Evolutionary conservation across 208 protist genomes (phyloP), one percentile per base, ranked within the genome.

Genomic region (Wallacemonas sp.): DNA sequence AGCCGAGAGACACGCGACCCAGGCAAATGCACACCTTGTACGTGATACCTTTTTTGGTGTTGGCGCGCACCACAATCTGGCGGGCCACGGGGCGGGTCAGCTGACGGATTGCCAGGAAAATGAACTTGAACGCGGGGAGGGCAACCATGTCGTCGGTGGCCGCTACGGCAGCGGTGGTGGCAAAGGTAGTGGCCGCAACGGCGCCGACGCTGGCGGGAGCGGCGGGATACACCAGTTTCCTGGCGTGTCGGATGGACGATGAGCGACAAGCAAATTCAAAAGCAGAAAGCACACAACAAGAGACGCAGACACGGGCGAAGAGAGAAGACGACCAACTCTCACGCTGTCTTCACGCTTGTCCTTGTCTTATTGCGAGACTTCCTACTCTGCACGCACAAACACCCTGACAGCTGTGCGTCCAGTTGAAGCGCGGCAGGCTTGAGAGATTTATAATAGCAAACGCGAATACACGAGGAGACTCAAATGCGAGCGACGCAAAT

Each of bases 21-120:
- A 95, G 81, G 4, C 63, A 73, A 65, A 95, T 81, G 72, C 90
- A 95, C 32, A 91, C 54, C 16, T 72, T 61, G 41, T 84, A 84
- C 33, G 84, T 95, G 22, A 89, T 3, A 3, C 72, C 81, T 11
- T 59, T 73, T 70, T 84, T 77, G 14, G 45, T 73, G 29, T 83
- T 91, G 12, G 87, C 86, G 2, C 80, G 82, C 28, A 49, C 46
- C 8, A 95, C 83, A 28, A 90, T 85, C 39, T 75, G 70, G 42
- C 67, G 76, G 8, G 82, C 81, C 0, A 92, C 32, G 28, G 90
- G 90, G 29, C 87, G 86, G 48, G 90, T 90, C 39, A 92, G 44
- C 69, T 95, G 90, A 2, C 90, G 83, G 25, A 91, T 70, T 10
- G 75, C 90, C 42, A 95, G 76, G 57, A 93, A 84, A 57, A 86